Evolutionary conservation across 805 yeast species (phyloP), one percentile per base, ranked within the genome.

Genomic region (Candida pseudofarinosa): DNA sequence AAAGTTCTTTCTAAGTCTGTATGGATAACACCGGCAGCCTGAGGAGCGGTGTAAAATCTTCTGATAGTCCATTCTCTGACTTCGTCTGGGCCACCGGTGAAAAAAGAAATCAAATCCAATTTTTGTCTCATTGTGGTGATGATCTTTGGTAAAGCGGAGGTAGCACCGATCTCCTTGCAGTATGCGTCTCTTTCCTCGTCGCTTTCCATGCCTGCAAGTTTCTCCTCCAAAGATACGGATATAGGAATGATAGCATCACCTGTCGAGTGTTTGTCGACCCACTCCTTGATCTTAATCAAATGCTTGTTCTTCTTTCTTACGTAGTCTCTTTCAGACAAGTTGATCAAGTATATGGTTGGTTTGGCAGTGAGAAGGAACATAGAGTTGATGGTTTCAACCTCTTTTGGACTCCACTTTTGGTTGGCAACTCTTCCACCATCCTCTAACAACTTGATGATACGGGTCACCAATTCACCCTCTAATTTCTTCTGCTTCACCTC

Each of bases 41-140:
- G 89, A n/a, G 99, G 99, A 41, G 97, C 97, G 55, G 87, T 83
- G 37, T 91, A 85, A 55, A 95, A 95, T 54, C 76, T 73, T 69
- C 98, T 81, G 50, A 93, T 81, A 30, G 99, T 93, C 99, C 99
- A 93, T 69, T 95, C 97, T 66, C 97, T 85, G 39, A 90, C 96
- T 72, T 93, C 99, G 49, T 87, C 88, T 34, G 95, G 85, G 54
- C 99, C 99, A 62, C 93, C 84, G 30, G 99, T 93, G 79, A 88
- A 93, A 76, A 84, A 93, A 41, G 97, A 88, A 52, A 90, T 89
- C 65, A 93, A 81, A 52, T 85, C 85, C 47, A 90, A 76, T 48
- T 88, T 83, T 52, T 79, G 73, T 74, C 97, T 85, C 97, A 91
- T 90, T 51, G 87, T 74, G 51, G 80, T 75, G 55, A 91, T 82